Evolutionary conservation across 345 rosid genomes (phyloP), one percentile per base, ranked within the genome.

Genomic region (Limnanthes douglasii): DNA sequence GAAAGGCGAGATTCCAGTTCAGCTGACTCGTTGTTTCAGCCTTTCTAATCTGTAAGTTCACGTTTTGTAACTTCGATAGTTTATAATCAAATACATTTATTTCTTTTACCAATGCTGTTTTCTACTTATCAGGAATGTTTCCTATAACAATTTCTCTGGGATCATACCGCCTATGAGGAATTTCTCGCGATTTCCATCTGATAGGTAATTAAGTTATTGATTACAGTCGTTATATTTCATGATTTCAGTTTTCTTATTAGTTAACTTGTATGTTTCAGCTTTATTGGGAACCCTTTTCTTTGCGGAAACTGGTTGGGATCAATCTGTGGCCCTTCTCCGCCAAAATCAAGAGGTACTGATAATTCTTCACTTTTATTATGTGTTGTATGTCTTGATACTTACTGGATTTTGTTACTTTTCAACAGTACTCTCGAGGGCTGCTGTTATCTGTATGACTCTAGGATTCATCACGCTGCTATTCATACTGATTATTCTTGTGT

Each of bases 291-390:
- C 49, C 79, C 85, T 1, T 62, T 78, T 18, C 64, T 92, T 2
- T 78, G 93, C 29, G 96, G 96, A 19, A 51, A 73, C 21, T 85
- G 99, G 96, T 36, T 61, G 30, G 96, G 94, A 31, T 77, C 93
- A 8, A 56, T 75, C 4, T 85, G 96, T 39, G 72, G 65, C 28
- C 76, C 71, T 20, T 57, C 57, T 19, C 40, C 41, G 3, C 56
- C 60, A 1, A 84, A 65, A 49, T 29, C 75, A 11, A 64, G 30
- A 75, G 86, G 98, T 84, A 57, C 21, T 15, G 25, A 12, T 7
- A 11, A 5, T 10, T 45, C 15, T 50, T 22, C 21, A 5, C 1
- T 33, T 2, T 41, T 27, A 1, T 10, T 1, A 12, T 33, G 5
- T 45, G 6, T 40, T 12, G 8, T 34, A 15, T 13, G 7, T 38